phyloP scores from a whole-genome alignment of 345 rosid genomes.

The Aurinia saxatilis region DNA sequence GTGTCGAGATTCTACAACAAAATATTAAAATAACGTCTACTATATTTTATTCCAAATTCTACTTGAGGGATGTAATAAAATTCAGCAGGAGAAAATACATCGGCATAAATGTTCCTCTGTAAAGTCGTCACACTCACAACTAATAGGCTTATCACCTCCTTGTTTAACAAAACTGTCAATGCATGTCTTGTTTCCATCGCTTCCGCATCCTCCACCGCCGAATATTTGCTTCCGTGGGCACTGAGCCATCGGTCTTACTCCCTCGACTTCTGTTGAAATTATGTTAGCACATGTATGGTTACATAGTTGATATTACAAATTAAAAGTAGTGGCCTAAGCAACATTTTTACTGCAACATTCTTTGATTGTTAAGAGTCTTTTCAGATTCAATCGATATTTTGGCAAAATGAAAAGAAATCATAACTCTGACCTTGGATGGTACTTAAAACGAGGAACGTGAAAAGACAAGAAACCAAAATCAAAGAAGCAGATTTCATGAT shows the following conservation, averaged over 20 bases:
- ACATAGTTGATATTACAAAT: neutral
- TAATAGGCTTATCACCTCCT: neutral
- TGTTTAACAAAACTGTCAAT: neutral
- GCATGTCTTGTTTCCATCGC: slow-evolving; percentile 7
- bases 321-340: neutral
- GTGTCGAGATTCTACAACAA: neutral
- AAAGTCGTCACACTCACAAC: slow-evolving; percentile 3
- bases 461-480: neutral
- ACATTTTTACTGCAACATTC: neutral
- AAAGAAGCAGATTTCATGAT: neutral
- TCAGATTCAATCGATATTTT: neutral
- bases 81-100: neutral
- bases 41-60: neutral
- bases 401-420: neutral
- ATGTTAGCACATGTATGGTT: neutral
- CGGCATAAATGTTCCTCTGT: neutral
- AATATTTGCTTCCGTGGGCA: neutral
- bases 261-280: neutral
- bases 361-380: neutral
- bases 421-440: neutral
- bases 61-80: neutral
- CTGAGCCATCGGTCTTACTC: neutral
- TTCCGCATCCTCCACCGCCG: slow-evolving; percentile 7
- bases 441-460: neutral
- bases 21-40: neutral